Conservation (phyloP, 1,284 basidiomycete genomes). For the Waitea zeae region DNA sequence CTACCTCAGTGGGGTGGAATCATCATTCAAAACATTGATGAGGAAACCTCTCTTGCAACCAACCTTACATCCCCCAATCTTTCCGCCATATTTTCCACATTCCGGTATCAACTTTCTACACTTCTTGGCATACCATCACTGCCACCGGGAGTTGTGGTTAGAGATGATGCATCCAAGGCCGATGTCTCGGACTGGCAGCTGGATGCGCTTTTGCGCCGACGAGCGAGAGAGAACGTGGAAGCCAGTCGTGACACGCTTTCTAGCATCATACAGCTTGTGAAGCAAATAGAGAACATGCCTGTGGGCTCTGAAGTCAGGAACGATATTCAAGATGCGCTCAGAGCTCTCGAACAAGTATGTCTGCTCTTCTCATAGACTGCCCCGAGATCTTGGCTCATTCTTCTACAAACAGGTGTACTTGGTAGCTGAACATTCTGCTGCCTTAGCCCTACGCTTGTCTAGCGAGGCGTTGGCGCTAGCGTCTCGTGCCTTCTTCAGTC, state of each 20-base stretch:
- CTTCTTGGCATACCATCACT: slow-evolving; percentile 65
- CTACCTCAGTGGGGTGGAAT: slow-evolving; percentile 95
- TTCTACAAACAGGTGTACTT: no score
- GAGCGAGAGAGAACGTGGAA: slow-evolving; percentile 55
- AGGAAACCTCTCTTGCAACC: slow-evolving; percentile 11
- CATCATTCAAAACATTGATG: slow-evolving; percentile 61
- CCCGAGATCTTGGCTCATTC: neutral
- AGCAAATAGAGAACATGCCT: slow-evolving; percentile 82
- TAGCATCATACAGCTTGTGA: slow-evolving; percentile 70
- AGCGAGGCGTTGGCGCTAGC: slow-evolving; percentile 53
- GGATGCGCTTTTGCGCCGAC: slow-evolving; percentile 54
- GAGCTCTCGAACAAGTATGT: slow-evolving; percentile 53
- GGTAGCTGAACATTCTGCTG: slow-evolving; percentile 22
- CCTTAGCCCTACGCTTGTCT: slow-evolving; percentile 39
- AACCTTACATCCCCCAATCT: slow-evolving; percentile 29
- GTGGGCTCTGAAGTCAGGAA: slow-evolving; percentile 60
- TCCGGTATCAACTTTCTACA: slow-evolving; percentile 56
- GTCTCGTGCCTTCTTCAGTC: slow-evolving; percentile 91
- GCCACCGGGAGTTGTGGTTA: slow-evolving; percentile 23
- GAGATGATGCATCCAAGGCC: slow-evolving; percentile 9
- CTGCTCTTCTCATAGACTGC: neutral
- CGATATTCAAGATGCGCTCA: slow-evolving; percentile 54
- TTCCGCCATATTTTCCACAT: slow-evolving; percentile 45
- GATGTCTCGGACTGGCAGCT: slow-evolving; percentile 68
- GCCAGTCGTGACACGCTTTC: slow-evolving; percentile 57